Base-by-base conservation (phyloP, 192 early-diverging fungal species). In the Phycomyces blakesleeanus region DNA sequence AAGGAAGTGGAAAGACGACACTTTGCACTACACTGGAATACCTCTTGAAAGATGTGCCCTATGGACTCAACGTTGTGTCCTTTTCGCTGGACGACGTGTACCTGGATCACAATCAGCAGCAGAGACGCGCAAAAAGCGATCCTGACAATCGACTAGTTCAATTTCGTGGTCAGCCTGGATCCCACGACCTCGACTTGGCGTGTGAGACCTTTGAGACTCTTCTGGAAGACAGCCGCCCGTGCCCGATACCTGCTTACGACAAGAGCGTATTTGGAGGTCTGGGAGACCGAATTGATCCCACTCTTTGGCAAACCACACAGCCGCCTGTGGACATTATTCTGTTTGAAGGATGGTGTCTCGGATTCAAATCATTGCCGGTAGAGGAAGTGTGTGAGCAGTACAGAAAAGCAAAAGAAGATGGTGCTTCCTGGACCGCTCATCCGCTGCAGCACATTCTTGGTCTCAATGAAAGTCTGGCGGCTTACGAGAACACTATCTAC, bases 321-420 rank as follows among this genome's bases (percentile, higher is more conserved):
- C 67, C 77, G 12, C 87, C 90, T 0, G 55, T 90, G 20, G 85
- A 97, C 59, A 81, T 97, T 44, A 76, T 98, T 18, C 67, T 98
- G 34, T 89, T 97, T 66, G 96, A 98, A 71, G 96, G 94, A 0
- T 98, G 96, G 93, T 91, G 81, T 39, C 62, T 95, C 9, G 96
- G 94, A 0, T 98, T 96, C 66, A 91, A 85, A 42, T 63, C 82
- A 1, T 67, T 93, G 26, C 67, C 68, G 7, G 63, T 73, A 2
- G 25, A 38, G 0, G 11, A 51, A 11, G 41, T 85, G 0, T 10
- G 12, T 34, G 29, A 34, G 29, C 26, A 38, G 68, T 22, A 54
- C 60, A 3, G 74, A 79, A 41, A 20, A n/a, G 6, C 69, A 5
- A 7, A 66, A n/a, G 20, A 57, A 20, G 16, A 24, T 34, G 26